Base-by-base conservation (phyloP, 108 stramenopile species). In the Phaeodactylum tricornutum region DNA sequence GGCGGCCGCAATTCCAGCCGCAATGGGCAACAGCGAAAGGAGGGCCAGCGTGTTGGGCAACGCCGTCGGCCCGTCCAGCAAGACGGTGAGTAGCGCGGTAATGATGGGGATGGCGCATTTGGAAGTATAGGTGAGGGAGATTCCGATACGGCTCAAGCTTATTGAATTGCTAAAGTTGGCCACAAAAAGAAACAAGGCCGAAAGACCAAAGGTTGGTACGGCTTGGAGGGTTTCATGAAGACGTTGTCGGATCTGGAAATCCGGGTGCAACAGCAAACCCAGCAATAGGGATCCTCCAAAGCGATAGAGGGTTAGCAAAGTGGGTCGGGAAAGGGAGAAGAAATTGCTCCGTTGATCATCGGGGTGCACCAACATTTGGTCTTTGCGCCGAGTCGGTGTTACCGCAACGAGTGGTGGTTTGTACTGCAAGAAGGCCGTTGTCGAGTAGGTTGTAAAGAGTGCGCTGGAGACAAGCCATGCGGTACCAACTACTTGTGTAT, bases 31-130 rank as follows among this genome's bases (percentile, higher is more conserved):
- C 8, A 85, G 55, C 2, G 76, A 60, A n/a, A 75, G 29, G 1
- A 85, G 53, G n/a, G 76, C 69, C 8, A 43, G 41, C 17, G 39
- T 43, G 6, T 54, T 50, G n/a, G 84, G 84, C 27, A 85, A 51
- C 9, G 84, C 67, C 6, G 46, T 36, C 6, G 59, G 19, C 11
- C 84, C 84, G 63, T 81, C 84, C 26, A 79, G 21, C 5, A 76
- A 29, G 0, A 78, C 33, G 8, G 79, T 78, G 27, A 85, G 59
- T 24, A 85, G 48, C 8, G 81, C 71, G 8, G 84, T 85, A 9
- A 85, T 70, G 6, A 81, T 35, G 2, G 84, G 84, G 47, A 85
- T 85, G 3, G 71, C 77, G 41, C 84, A 85, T 62, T 85, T 85
- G 8, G 71, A 70, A 3, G 84, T 85, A 40, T 85, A 85, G 0